These are phyloP conservation scores for Tylopilus balloui DNA, from an alignment of 768 basidiomycete genomes.

Conservation along the genomic window DNA sequence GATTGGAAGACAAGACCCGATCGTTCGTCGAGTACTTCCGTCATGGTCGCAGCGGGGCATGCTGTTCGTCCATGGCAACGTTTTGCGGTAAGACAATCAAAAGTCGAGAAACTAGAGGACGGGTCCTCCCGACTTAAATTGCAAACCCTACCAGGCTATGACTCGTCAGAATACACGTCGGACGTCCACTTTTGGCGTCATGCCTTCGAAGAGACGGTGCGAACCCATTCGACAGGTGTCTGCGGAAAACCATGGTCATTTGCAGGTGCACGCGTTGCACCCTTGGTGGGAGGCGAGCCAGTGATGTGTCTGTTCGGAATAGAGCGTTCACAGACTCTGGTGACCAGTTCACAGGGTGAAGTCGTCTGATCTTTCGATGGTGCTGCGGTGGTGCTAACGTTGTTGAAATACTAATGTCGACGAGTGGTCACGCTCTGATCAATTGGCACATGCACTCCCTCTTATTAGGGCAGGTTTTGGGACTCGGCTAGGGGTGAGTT, in stretches of 20 bases:
- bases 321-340: slow-evolving; percentile 6
- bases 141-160: slow-evolving; percentile 57
- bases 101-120: slow-evolving; percentile 46
- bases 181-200: neutral
- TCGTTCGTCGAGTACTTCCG: slow-evolving; percentile 1
- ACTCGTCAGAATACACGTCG: slow-evolving; percentile 44
- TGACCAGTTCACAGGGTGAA: slow-evolving; percentile 3
- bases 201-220: neutral
- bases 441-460: too few relatives aligned
- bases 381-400: neutral
- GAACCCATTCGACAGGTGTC: slow-evolving; percentile 38
- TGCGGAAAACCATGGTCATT: slow-evolving; percentile 60
- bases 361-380: neutral
- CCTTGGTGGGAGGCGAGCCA: neutral
- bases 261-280: slow-evolving; percentile 30
- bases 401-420: too few relatives aligned
- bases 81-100: slow-evolving; percentile 47
- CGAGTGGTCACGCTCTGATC: too few relatives aligned
- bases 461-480: too few relatives aligned
- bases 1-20: neutral
- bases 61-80: neutral
- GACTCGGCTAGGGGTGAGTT: too few relatives aligned
- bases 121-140: slow-evolving; percentile 47
- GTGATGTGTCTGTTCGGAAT: neutral
- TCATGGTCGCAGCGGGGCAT: neutral